Evolutionary conservation across 257 asterid species (phyloP), one percentile per base, ranked within the genome.

Genomic region (Solanum dulcamara): DNA sequence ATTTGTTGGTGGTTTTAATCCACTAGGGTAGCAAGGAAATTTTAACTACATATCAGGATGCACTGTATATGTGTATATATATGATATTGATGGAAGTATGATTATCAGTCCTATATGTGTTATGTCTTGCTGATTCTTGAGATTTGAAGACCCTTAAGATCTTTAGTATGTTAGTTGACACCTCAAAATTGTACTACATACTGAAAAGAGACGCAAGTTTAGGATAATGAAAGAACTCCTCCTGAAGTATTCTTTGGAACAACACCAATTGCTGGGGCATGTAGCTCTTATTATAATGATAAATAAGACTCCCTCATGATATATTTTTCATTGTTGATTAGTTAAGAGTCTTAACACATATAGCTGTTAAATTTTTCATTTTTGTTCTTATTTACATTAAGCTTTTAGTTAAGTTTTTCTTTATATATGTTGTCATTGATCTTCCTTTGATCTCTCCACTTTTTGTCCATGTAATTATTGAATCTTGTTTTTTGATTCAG

Each of bases 401-500:
- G n/a, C 35, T 50, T n/a, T 67, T 5, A 64, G 59, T 68, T 67
- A 28, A 15, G 22, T 20, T 2, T 40, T 83, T 14, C 48, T 57
- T 15, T 66, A 83, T n/a, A n/a, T n/a, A n/a, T 24, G 20, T 57
- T 13, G 10, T 79, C 26, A 79, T 17, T 46, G 30, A 17, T 30
- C 17, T 79, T 12, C 44, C 44, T 79, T 79, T 30, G 57, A 46
- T 26, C 28, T 15, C 83, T 77, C 62, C 28, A 28, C 5, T 77
- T 46, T 48, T 46, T 46, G 22, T 46, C 66, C 79, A 46, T 46
- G 35, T 40, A 84, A n/a, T n/a, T n/a, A 67, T 18, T 68, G 66
- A 79, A 85, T 80, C 72, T 60, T 91, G 87, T 83, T 86, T 64
- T 50, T 91, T 88, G 86, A 79, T 60, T 87, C 97, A 97, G 99